phyloP scores from a whole-genome alignment of 2,329 filamentous ascomycete genomes.

The Nannizzia gypsea region DNA sequence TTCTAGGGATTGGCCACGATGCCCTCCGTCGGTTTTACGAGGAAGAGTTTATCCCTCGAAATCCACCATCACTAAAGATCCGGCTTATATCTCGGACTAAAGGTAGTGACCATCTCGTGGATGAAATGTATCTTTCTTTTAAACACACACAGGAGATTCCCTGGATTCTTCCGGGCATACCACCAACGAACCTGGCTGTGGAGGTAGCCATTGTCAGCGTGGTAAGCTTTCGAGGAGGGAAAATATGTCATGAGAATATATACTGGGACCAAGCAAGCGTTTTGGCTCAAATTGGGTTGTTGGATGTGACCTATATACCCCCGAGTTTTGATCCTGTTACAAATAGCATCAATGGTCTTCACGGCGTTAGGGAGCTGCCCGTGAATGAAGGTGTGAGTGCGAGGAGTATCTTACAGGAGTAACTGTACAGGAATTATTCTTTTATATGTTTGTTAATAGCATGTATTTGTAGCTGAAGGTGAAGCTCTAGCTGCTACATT shows the following conservation, averaged over 20 bases:
- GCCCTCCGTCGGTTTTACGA: constrained; percentile 42
- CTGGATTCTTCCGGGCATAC: constrained; percentile 49
- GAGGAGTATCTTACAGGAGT: constrained; percentile 21
- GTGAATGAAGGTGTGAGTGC: constrained; percentile 28
- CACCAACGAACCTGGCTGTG: constrained; percentile 45
- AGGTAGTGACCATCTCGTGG: constrained; percentile 48
- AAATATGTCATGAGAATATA: constrained; percentile 43
- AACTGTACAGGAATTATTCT: not conserved
- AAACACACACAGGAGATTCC: constrained; percentile 45
- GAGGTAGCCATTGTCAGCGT: constrained; percentile 48
- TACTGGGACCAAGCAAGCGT: constrained; percentile 55
- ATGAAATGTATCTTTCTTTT: constrained; percentile 48
- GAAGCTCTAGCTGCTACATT: not conserved
- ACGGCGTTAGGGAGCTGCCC: constrained; percentile 22
- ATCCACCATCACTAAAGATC: constrained; percentile 41
- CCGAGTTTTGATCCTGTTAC: constrained; percentile 25
- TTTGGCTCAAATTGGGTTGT: constrained; percentile 46
- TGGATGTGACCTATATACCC: constrained; percentile 44
- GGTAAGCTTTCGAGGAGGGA: constrained; percentile 42
- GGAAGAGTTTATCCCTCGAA: constrained; percentile 43
- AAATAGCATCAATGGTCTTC: constrained; percentile 11
- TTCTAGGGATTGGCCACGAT: constrained; percentile 30
- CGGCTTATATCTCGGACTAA: constrained; percentile 47
- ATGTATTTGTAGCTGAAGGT: not conserved
- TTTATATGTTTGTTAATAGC: not conserved